Base-by-base conservation (phyloP, 2,329 filamentous ascomycete genomes). In the Aureobasidium sp. region DNA sequence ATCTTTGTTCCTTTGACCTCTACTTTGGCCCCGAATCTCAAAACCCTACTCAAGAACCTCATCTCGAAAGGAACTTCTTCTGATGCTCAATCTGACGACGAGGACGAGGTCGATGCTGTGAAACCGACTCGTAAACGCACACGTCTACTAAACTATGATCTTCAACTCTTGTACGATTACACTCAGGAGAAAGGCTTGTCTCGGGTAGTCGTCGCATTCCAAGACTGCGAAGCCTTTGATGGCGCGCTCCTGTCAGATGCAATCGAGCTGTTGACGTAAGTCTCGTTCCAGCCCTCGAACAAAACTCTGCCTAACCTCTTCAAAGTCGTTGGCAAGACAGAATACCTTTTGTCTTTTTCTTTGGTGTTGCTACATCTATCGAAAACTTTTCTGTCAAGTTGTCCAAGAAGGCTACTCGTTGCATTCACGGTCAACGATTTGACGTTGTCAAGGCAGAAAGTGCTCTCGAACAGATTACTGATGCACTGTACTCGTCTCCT, bases 201-300 rank as follows among this genome's bases (percentile, higher is more conserved):
- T 42, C 83, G 84, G 65, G 81, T 93, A 10, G 80, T 90, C 55
- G 77, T 95, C 51, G 84, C 87, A 0, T 84, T 94, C 62, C 86
- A 91, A 70, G 89, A 94, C 68, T 90, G 88, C 64, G 90, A 94
- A 73, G 89, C 86, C 0, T 92, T 94, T 68, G 89, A 92, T 66
- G 83, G 83, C 49, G 76, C 76, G 31, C 73, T 94, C n/a, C 74
- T 95, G 13, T 85, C 84, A 1, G 88, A 93, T 61, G 69, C 90
- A 37, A 80, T 93, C 47, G 78, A 80, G 38, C 78, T 92, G 5
- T 79, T 93, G 62, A 81, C 83, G 86, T 88, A 77, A 51, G 79
- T 4, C 15, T 11, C 4, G 2, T 19, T 17, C 25, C 1, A 25
- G 5, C 1, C 19, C 33, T 23, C 23, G 7, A 5, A 31, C 27